Evolutionary conservation across 345 rosid genomes (phyloP).

Genomic region (Arabidopsis arenosa): DNA sequence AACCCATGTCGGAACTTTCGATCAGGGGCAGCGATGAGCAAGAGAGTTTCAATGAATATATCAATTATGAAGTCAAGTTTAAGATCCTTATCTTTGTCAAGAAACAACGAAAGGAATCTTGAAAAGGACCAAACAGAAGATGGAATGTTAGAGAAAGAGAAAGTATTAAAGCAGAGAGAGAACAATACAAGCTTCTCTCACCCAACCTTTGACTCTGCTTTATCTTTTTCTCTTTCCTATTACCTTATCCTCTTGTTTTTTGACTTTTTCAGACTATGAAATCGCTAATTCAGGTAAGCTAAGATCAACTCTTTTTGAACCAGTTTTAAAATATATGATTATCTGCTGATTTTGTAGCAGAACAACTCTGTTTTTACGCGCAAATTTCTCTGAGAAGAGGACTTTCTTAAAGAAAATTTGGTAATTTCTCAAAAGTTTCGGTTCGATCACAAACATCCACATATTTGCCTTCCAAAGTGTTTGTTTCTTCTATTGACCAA

Average conservation of each 20-base stretch:
- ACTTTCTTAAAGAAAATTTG: neutral
- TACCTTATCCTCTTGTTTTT: neutral
- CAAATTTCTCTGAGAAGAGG: constrained; percentile 10
- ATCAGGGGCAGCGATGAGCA: neutral
- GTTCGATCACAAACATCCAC: neutral
- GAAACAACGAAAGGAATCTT: constrained; percentile 38
- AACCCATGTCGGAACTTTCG: constrained; percentile 3
- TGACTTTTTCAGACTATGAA: neutral
- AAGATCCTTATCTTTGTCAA: constrained; percentile 41
- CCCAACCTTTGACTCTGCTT: constrained; percentile 37
- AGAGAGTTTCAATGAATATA: neutral
- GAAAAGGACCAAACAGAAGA: constrained; percentile 16
- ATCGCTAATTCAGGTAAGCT: constrained; percentile 6
- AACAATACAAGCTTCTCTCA: constrained; percentile 6
- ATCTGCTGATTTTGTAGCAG: neutral
- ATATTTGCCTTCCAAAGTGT: neutral
- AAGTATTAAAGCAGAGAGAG: constrained; percentile 40
- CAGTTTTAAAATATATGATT: neutral
- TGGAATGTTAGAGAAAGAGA: constrained; percentile 19
- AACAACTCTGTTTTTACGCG: constrained; percentile 17
- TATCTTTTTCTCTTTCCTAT: neutral
- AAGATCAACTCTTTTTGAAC: constrained; percentile 7
- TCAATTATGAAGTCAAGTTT: neutral
- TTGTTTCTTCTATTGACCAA: constrained; percentile 16
- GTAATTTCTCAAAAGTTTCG: neutral